phyloP scores from a whole-genome alignment of 441 rosid species.

The Gossypium aridum region DNA sequence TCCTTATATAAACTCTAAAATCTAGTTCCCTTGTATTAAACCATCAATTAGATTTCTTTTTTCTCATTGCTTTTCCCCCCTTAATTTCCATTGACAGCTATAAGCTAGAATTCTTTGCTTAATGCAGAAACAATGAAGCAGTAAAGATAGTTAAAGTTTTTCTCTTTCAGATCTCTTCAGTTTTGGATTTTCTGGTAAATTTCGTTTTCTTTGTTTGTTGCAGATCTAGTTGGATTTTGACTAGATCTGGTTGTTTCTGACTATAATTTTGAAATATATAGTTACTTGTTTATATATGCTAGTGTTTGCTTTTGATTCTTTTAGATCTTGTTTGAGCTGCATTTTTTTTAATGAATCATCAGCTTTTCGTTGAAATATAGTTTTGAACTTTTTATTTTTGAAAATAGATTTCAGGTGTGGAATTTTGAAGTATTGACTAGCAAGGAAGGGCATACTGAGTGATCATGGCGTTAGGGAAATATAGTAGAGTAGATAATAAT shows the following conservation, averaged over 20 bases:
- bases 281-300: slow-evolving; percentile 1
- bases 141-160: not conserved
- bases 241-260: slow-evolving; percentile 6
- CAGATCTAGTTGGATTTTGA: slow-evolving; percentile 2
- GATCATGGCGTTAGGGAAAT: slow-evolving; percentile 67
- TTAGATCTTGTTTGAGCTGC: not conserved
- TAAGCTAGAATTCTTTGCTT: not conserved
- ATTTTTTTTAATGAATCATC: not conserved
- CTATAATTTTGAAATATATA: slow-evolving; percentile 4
- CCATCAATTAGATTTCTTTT: not conserved
- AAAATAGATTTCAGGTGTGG: slow-evolving; percentile 17
- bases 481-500: slow-evolving; percentile 57
- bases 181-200: not conserved
- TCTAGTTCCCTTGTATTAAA: not conserved
- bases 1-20: not conserved
- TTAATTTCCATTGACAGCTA: not conserved
- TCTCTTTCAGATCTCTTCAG: not conserved
- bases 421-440: slow-evolving; percentile 9
- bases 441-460: not conserved
- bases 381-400: not conserved
- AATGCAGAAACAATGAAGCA: not conserved
- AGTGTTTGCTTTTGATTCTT: not conserved
- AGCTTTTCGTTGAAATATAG: not conserved
- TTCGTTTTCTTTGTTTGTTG: not conserved
- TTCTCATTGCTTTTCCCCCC: too few relatives aligned